Percentiles rank a stretch among this genome's conserved stretches.
These are phyloP conservation scores for Penicillium malachiteum DNA, from an alignment of 495 filamentous ascomycete species.

Conservation along the genomic window DNA sequence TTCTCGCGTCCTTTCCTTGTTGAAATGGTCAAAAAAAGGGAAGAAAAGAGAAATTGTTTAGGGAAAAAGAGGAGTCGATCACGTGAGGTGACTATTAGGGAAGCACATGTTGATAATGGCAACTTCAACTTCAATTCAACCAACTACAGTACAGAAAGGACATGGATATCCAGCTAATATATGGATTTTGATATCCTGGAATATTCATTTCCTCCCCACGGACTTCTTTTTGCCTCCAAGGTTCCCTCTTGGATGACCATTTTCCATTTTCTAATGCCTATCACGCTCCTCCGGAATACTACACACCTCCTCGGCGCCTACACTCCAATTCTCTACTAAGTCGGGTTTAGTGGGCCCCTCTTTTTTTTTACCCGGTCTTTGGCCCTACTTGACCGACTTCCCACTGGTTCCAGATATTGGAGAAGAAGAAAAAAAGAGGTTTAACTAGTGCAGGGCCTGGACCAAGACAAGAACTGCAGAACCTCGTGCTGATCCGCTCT, in stretches of 20 bases:
- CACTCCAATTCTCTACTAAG: neutral
- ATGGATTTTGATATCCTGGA: no score
- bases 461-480: conserved; percentile 12
- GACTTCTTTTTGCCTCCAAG: neutral
- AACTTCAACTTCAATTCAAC: no score
- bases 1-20: no score
- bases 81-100: no score
- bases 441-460: conserved; percentile 21
- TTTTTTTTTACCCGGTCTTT: neutral
- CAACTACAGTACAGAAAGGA: no score
- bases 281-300: conserved; percentile 5
- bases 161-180: no score
- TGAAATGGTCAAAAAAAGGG: no score
- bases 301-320: conserved; percentile 20
- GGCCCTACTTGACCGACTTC: neutral
- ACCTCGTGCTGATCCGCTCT: conserved; percentile 15
- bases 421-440: neutral
- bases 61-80: no score
- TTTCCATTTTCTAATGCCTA: conserved; percentile 1
- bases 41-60: no score
- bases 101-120: no score
- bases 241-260: neutral
- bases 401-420: neutral
- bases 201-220: neutral
- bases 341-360: conserved; percentile 3